A percentile compares a stretch with the other conserved stretches of the same genome.
These are phyloP conservation scores for Bocquillonia castaneifolia DNA, from an alignment of 441 rosid species.

Conservation along the genomic window DNA sequence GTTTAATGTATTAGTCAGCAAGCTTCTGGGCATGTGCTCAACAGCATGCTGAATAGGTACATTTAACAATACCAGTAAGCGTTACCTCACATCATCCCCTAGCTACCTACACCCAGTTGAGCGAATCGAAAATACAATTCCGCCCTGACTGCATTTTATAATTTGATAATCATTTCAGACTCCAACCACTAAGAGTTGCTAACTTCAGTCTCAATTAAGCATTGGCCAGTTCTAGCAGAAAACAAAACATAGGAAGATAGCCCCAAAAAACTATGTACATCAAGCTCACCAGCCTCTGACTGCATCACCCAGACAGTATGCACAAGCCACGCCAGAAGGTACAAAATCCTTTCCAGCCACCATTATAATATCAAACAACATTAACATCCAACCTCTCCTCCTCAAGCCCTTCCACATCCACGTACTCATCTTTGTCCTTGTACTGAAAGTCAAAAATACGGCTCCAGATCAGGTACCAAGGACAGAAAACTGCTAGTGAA, in stretches of 20 bases:
- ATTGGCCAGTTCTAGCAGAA: neutral
- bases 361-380: conserved; percentile 19
- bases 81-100: too few species aligned
- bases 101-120: neutral
- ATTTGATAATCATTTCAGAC: neutral
- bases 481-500: neutral
- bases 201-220: neutral
- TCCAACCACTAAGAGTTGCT: neutral
- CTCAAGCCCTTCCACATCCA: conserved; percentile 37
- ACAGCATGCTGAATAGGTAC: neutral
- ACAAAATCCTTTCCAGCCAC: neutral
- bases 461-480: conserved; percentile 12
- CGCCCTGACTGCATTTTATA: neutral
- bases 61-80: neutral
- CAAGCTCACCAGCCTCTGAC: neutral
- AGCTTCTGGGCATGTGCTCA: too few species aligned
- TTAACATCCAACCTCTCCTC: conserved; percentile 44
- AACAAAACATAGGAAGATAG: neutral
- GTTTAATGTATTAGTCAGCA: too few species aligned
- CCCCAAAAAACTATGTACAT: neutral
- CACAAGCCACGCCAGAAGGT: neutral
- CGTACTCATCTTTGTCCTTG: conserved; percentile 40
- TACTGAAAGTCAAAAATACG: conserved; percentile 29
- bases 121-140: neutral
- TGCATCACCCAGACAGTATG: too few species aligned